A percentile compares a stretch with the other conserved stretches of the same genome.
Evolutionary conservation across 768 basidiomycete genomes (phyloP).

Genomic region (Ramaria rubella): DNA sequence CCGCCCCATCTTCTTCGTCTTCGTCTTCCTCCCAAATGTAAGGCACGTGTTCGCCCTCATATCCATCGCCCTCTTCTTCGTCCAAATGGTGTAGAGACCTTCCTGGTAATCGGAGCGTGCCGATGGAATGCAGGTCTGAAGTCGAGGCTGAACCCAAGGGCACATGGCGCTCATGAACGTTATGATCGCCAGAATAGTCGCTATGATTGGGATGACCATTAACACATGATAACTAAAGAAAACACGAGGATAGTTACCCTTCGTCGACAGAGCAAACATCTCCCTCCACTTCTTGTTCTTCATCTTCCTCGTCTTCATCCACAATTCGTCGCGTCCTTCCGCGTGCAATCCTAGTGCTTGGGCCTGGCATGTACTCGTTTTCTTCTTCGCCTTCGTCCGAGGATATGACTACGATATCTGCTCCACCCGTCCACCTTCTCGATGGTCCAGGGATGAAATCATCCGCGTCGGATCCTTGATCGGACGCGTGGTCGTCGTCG

Average conservation of each 20-base stretch:
- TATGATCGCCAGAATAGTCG: neutral
- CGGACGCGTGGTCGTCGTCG: neutral
- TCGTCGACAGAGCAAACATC: neutral
- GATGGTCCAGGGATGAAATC: conserved; percentile 3
- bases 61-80: no score
- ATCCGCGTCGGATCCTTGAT: neutral
- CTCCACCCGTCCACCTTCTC: neutral
- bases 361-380: neutral
- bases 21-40: neutral
- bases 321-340: neutral
- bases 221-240: neutral
- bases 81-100: no score
- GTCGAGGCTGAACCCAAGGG: no score
- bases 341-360: neutral
- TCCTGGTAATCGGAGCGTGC: no score
- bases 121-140: no score
- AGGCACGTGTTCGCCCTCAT: neutral
- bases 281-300: neutral
- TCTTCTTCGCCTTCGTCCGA: neutral
- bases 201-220: neutral
- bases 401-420: neutral
- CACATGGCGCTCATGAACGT: neutral
- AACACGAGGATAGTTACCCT: neutral
- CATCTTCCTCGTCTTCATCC: neutral
- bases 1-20: neutral